Evolutionary conservation across 1,284 basidiomycete species (phyloP), one percentile per base, ranked within the genome.

Genomic region (Wallemia mellicola): DNA sequence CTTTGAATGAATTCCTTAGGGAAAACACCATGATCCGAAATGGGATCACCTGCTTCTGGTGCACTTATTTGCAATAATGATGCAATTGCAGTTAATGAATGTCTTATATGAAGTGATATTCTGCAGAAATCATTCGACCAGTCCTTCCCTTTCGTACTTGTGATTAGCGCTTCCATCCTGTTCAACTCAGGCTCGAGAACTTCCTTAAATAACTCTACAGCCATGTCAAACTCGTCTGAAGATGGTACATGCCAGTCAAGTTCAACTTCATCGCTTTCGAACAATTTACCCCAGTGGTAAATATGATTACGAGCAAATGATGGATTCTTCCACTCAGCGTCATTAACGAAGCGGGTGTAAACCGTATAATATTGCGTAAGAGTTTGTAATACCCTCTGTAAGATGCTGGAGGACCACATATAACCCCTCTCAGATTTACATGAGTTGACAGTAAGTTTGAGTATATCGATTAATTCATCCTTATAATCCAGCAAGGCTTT

Each of bases 51-150:
- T 11, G 5, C 5, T 11, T 48, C 38, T 48, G 38, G 14, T 15
- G 38, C 38, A 7, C 5, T n/a, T 3, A n/a, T 48, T 5, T 48
- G 14, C 19, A 48, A 22, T 5, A 48, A 5, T 48, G 38, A 22
- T 48, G 38, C 38, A 48, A 48, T 48, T 5, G 38, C 38, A 48
- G 14, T 48, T 5, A 48, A n/a, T 15, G 38, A 48, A 22, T 48
- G 38, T 48, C 38, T 48, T 11, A 48, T 11, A n/a, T 48, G 38
- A 11, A 48, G 38, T 3, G 38, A 17, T n/a, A 3, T 22, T 48
- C 92, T 79, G 70, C 91, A 96, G 68, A 96, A 94, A 69, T 95
- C 89, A 68, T 94, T 95, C 28, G 83, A 79, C 72, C 81, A 80
- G 22, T 79, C 74, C 61, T 74, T 79, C 65, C 85, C 79, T 30